phyloP scores from a whole-genome alignment of 495 filamentous ascomycete genomes.

The Hypoxylon cercidicola region DNA sequence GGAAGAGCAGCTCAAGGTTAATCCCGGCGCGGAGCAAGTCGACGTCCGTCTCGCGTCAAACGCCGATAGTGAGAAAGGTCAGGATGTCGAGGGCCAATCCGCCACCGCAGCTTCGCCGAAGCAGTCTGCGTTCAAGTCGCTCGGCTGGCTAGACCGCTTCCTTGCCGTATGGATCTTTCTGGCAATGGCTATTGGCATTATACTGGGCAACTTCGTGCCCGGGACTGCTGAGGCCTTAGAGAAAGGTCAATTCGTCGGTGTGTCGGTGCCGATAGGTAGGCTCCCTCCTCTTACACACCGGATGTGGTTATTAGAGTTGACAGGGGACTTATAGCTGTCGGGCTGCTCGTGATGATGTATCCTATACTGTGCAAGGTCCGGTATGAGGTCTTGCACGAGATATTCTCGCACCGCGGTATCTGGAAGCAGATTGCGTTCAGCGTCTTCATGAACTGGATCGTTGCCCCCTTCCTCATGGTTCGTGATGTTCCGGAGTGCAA shows the following conservation, averaged over 20 bases:
- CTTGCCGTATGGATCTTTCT: constrained; percentile 88
- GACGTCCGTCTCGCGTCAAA: constrained; percentile 10
- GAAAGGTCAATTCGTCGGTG: constrained; percentile 75
- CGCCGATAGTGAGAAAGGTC: constrained; percentile 11
- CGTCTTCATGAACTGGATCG: constrained; percentile 85
- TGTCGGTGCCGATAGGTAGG: constrained; percentile 81
- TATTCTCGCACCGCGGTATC: constrained; percentile 68
- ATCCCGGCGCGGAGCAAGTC: constrained; percentile 1
- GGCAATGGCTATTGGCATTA: constrained; percentile 82
- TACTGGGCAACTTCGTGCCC: constrained; percentile 82
- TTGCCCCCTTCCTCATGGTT: constrained; percentile 92
- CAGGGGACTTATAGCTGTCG: constrained; percentile 65
- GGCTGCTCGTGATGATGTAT: constrained; percentile 94
- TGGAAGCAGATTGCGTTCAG: constrained; percentile 87
- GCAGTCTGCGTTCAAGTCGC: constrained; percentile 58
- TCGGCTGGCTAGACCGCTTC: constrained; percentile 78
- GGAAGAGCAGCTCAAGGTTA: constrained; percentile 3
- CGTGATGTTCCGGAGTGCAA: constrained; percentile 23
- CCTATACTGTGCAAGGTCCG: constrained; percentile 94
- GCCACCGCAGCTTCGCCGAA: constrained; percentile 6
- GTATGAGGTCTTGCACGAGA: constrained; percentile 78
- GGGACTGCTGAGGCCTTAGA: constrained; percentile 70
- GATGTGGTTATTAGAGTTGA: constrained; percentile 1
- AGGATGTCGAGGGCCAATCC: constrained; percentile 4
- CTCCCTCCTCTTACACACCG: not conserved